Conservation (phyloP, 495 filamentous ascomycete genomes). For the Penicillium pancosmium region DNA sequence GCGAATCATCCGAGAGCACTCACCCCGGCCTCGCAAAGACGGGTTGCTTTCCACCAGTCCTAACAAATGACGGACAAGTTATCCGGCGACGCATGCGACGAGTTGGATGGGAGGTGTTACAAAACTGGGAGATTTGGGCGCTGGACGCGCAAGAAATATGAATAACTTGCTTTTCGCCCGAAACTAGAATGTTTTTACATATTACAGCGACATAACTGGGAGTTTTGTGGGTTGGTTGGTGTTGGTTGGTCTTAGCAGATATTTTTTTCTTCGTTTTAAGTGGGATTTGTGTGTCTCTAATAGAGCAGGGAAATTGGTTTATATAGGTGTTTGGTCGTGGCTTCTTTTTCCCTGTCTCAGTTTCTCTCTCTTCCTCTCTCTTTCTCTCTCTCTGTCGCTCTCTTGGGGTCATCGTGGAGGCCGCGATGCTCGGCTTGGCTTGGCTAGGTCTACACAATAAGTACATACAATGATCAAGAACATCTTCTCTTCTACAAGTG, state of each 20-base stretch:
- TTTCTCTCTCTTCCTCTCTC: neutral
- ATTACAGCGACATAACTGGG: neutral
- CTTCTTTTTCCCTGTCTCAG: neutral
- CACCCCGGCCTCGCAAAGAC: neutral
- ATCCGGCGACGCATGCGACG: slow-evolving; percentile 37
- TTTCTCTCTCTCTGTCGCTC: neutral
- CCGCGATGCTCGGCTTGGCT: neutral
- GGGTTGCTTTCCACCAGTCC: slow-evolving; percentile 2
- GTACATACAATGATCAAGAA: slow-evolving; percentile 3
- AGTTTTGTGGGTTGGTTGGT: slow-evolving; percentile 5
- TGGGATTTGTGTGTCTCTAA: neutral
- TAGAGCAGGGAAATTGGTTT: neutral
- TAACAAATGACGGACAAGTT: slow-evolving; percentile 23
- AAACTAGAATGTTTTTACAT: neutral
- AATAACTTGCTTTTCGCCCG: neutral
- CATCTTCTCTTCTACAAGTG: neutral
- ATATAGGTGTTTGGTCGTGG: neutral
- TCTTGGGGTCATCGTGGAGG: neutral
- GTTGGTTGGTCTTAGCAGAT: neutral
- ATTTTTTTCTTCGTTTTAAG: neutral
- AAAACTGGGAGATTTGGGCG: slow-evolving; percentile 48
- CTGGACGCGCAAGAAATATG: slow-evolving; percentile 46
- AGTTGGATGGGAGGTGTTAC: slow-evolving; percentile 46
- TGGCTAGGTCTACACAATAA: neutral
- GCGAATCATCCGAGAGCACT: neutral